phyloP scores from a whole-genome alignment of 1,284 basidiomycete genomes.

The Neolentinus lepideus region DNA sequence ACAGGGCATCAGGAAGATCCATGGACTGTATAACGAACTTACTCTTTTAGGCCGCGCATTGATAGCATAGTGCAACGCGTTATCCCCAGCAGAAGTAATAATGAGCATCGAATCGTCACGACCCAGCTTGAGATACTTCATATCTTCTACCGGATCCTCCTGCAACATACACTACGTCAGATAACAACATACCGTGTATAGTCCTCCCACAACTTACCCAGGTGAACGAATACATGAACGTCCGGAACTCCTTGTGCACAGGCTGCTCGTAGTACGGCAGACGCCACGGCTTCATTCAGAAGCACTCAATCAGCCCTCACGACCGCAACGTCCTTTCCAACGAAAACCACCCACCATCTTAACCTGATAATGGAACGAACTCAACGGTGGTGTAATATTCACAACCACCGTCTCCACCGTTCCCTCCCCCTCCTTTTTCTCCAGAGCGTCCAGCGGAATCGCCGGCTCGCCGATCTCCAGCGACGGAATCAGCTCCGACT shows the following conservation, averaged over 20 bases:
- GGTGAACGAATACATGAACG: conserved; percentile 70
- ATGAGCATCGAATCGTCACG: conserved; percentile 66
- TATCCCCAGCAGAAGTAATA: conserved; percentile 79
- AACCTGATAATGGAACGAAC: conserved; percentile 73
- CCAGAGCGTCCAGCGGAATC: conserved; percentile 26
- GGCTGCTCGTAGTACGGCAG: conserved; percentile 75
- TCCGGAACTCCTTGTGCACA: conserved; percentile 71
- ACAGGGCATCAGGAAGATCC: too few species aligned
- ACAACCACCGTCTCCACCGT: conserved; percentile 25
- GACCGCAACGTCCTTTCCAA: too few species aligned
- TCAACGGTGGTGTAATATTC: conserved; percentile 50
- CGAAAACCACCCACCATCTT: conserved; percentile 35
- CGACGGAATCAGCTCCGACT: conserved; percentile 24
- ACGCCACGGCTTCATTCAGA: conserved; percentile 46
- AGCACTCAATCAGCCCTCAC: too few species aligned
- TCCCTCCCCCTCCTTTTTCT: conserved; percentile 8
- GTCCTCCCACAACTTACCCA: conserved; percentile 23
- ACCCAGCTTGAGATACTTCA: conserved; percentile 58
- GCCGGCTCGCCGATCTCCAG: conserved; percentile 28
- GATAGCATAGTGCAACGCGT: conserved; percentile 78
- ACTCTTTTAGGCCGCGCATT: conserved; percentile 50
- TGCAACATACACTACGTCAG: conserved; percentile 11
- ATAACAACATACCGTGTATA: not conserved
- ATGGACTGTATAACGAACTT: too few species aligned
- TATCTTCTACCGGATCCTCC: conserved; percentile 78